phyloP scores from a whole-genome alignment of 495 filamentous ascomycete species.

The Filosporella fistucella region DNA sequence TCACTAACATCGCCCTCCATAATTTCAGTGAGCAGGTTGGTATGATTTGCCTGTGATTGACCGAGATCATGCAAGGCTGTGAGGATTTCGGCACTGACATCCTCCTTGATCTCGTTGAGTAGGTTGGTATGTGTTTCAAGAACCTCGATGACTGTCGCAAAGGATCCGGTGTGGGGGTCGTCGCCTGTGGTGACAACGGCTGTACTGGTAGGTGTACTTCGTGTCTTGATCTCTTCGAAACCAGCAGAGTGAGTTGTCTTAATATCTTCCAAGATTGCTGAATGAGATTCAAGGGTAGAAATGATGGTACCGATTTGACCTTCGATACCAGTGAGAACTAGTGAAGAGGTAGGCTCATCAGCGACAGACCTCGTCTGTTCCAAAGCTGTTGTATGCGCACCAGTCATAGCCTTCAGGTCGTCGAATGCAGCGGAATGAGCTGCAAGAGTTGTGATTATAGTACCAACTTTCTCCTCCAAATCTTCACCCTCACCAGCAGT shows the following conservation, averaged over 20 bases:
- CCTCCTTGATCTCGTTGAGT: slow-evolving; percentile 22
- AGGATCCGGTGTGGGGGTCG: background rate
- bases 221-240: slow-evolving; percentile 2
- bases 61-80: slow-evolving; percentile 17
- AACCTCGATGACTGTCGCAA: slow-evolving; percentile 13
- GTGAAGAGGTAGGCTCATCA: background rate
- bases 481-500: background rate
- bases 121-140: slow-evolving; percentile 13
- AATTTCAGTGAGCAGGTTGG: slow-evolving; percentile 15
- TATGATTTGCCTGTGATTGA: slow-evolving; percentile 10
- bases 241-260: background rate
- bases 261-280: slow-evolving; percentile 1
- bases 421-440: background rate
- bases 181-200: slow-evolving; percentile 4
- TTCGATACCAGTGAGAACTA: background rate
- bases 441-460: background rate
- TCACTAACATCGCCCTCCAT: slow-evolving; percentile 23
- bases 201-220: background rate
- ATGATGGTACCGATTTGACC: slow-evolving; percentile 6
- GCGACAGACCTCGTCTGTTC: slow-evolving; percentile 11
- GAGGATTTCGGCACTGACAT: slow-evolving; percentile 21
- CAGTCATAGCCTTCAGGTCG: background rate
- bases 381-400: slow-evolving; percentile 1
- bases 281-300: slow-evolving; percentile 6
- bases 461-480: background rate